Evolutionary conservation across 1,139 yeast species (phyloP).

Genomic region (Hanseniaspora sp.): DNA sequence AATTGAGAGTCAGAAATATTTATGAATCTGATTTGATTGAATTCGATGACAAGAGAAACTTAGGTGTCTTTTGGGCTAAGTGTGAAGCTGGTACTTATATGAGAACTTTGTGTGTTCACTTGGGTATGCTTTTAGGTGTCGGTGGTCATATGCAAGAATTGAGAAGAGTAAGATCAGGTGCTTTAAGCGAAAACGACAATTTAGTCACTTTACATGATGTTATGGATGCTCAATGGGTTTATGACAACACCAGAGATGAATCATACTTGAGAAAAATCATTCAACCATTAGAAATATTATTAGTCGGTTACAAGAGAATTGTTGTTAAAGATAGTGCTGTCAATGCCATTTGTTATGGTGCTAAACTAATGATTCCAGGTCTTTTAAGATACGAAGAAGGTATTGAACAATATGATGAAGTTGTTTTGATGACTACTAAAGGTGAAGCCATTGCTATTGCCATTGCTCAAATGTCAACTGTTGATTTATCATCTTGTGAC

Average conservation of each 20-base stretch:
- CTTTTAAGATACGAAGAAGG: constrained; percentile 95
- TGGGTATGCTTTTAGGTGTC: constrained; percentile 95
- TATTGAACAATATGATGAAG: constrained; percentile 93
- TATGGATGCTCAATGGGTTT: constrained; percentile 94
- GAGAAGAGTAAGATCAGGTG: constrained; percentile 98
- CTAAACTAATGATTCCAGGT: constrained; percentile 98
- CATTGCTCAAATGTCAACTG: constrained; percentile 97
- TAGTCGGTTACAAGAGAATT: constrained; percentile 89
- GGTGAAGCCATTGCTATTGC: constrained; percentile 99
- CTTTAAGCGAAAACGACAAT: constrained; percentile 78
- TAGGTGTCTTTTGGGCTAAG: constrained; percentile 98
- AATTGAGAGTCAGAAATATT: constrained; percentile 93
- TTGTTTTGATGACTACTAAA: constrained; percentile 93
- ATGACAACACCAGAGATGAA: constrained; percentile 95
- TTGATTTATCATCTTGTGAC: constrained; percentile 89
- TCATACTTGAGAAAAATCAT: constrained; percentile 85
- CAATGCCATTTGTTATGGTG: constrained; percentile 97
- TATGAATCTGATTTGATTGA: constrained; percentile 92
- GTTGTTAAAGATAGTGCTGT: constrained; percentile 98
- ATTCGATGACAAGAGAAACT: constrained; percentile 91
- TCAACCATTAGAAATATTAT: constrained; percentile 86
- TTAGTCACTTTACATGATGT: constrained; percentile 95
- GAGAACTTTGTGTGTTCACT: constrained; percentile 97
- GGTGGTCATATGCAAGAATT: constrained; percentile 99
- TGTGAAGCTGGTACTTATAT: constrained; percentile 99